Conservation (phyloP, 352 stramenopile genomes). For the Globisporangium megalacanthum region DNA sequence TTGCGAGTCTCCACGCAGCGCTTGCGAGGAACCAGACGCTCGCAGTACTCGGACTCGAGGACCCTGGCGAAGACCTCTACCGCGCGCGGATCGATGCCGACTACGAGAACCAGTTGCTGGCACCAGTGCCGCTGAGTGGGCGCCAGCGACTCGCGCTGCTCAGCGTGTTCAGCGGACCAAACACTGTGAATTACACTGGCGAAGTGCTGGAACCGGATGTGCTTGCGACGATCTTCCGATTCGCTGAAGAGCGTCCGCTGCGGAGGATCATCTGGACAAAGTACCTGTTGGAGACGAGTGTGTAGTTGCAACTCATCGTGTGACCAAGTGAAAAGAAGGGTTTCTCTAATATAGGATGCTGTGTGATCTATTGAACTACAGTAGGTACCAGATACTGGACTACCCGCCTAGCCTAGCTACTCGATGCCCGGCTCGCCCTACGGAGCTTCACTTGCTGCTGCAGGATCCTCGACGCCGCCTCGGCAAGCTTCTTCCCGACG, state of each 20-base stretch:
- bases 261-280: background rate
- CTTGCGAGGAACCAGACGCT: background rate
- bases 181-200: background rate
- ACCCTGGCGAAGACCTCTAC: background rate
- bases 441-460: constrained; percentile 3
- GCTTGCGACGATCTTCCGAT: background rate
- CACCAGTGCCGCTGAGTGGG: background rate
- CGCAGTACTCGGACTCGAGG: background rate
- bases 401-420: no score
- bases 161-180: background rate
- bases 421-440: background rate
- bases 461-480: constrained; percentile 9
- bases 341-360: no score
- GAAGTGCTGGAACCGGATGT: no score
- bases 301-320: background rate
- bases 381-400: no score
- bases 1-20: background rate
- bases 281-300: background rate
- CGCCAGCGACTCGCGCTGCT: background rate
- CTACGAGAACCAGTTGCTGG: background rate
- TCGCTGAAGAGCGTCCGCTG: background rate
- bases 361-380: no score
- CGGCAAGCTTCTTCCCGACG: constrained; percentile 9
- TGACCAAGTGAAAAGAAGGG: no score
- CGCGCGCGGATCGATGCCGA: background rate